phyloP scores from a whole-genome alignment of 2,329 filamentous ascomycete species.

The Didymellaceae sp. region DNA sequence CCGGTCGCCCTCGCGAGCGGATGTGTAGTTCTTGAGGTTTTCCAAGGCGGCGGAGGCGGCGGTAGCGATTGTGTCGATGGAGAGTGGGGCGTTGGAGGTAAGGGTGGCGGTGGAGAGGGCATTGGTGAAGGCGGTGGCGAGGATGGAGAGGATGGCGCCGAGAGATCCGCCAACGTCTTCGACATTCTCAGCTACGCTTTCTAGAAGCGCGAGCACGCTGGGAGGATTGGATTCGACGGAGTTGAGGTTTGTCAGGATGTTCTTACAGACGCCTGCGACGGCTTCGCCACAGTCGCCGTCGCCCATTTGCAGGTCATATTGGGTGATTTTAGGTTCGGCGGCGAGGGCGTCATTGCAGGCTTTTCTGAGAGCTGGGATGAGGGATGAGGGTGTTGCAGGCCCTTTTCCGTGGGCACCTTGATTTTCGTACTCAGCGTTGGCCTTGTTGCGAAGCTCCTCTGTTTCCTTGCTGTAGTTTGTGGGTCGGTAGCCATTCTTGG shows the following conservation, averaged over 20 bases:
- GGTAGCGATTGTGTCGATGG: slow-evolving; percentile 47
- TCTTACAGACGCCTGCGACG: slow-evolving; percentile 70
- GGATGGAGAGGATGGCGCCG: slow-evolving; percentile 80
- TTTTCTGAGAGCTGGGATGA: slow-evolving; percentile 50
- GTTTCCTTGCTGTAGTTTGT: slow-evolving; percentile 35
- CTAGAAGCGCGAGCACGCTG: slow-evolving; percentile 62
- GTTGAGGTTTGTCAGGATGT: slow-evolving; percentile 54
- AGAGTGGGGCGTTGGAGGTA: slow-evolving; percentile 27
- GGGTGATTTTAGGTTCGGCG: slow-evolving; percentile 69
- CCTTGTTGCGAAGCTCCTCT: slow-evolving; percentile 34
- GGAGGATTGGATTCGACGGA: slow-evolving; percentile 62
- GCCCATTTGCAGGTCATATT: slow-evolving; percentile 80
- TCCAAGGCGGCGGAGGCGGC: slow-evolving; percentile 54
- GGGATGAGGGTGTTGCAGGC: slow-evolving; percentile 48
- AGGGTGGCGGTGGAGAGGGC: slow-evolving; percentile 45
- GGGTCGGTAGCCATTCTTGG: slow-evolving; percentile 54
- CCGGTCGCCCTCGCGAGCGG: slow-evolving; percentile 83
- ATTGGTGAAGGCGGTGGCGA: slow-evolving; percentile 76
- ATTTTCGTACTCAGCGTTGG: slow-evolving; percentile 35
- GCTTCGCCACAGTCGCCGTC: slow-evolving; percentile 86
- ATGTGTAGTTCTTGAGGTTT: slow-evolving; percentile 72
- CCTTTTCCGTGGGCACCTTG: slow-evolving; percentile 29
- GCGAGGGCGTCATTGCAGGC: slow-evolving; percentile 58
- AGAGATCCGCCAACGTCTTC: slow-evolving; percentile 77
- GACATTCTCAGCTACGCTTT: slow-evolving; percentile 65